These are phyloP conservation scores for Acer yangbiense DNA, from an alignment of 345 rosid species.

Conservation along the genomic window DNA sequence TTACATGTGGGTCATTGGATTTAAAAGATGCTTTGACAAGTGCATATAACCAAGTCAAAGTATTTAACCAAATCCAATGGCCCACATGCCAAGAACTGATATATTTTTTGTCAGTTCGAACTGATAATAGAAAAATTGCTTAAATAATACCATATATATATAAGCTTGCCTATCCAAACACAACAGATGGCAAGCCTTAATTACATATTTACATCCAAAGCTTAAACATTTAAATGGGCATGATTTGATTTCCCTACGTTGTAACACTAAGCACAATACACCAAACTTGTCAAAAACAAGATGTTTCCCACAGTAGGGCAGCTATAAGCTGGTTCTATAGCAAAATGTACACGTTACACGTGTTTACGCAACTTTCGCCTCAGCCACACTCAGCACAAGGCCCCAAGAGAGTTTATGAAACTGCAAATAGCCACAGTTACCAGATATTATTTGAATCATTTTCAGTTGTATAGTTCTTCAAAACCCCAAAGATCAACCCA, in stretches of 20 bases:
- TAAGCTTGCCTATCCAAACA: no score
- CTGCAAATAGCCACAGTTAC: slow-evolving; percentile 27
- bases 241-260: no score
- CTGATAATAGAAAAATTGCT: no score
- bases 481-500: background rate
- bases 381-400: background rate
- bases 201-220: background rate
- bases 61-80: no score
- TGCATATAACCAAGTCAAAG: no score
- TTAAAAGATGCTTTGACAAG: no score
- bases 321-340: background rate
- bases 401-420: slow-evolving; percentile 35
- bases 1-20: no score
- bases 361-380: background rate
- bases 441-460: background rate
- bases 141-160: no score
- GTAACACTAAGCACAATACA: no score
- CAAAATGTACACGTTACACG: background rate
- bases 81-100: no score
- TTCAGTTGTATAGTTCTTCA: background rate
- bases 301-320: background rate
- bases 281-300: background rate
- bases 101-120: no score
- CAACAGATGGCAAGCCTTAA: no score
- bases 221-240: background rate